These are phyloP conservation scores for Aspergillus bertholletiae DNA, from an alignment of 495 filamentous ascomycete genomes.

Conservation along the genomic window DNA sequence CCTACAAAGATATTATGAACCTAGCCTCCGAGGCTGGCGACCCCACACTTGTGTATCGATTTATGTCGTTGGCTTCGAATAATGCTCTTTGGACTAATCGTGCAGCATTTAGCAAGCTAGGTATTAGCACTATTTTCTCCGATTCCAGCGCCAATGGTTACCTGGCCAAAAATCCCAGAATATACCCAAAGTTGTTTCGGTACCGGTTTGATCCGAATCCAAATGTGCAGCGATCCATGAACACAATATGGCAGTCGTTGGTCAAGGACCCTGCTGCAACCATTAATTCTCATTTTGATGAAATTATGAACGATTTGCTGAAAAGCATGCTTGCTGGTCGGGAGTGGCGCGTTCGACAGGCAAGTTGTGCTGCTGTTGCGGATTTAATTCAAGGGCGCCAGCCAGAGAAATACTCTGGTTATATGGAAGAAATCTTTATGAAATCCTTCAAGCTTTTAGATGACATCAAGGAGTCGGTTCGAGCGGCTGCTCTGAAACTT, in stretches of 20 bases:
- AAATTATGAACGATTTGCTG: slow-evolving; percentile 81
- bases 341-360: slow-evolving; percentile 90
- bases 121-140: slow-evolving; percentile 85
- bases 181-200: slow-evolving; percentile 90
- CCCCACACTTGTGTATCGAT: slow-evolving; percentile 89
- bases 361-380: slow-evolving; percentile 83
- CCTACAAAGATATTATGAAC: slow-evolving; percentile 93
- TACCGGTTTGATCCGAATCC: slow-evolving; percentile 94
- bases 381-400: slow-evolving; percentile 77
- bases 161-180: slow-evolving; percentile 74
- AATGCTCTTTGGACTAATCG: slow-evolving; percentile 94
- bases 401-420: slow-evolving; percentile 74
- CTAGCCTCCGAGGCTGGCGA: slow-evolving; percentile 92
- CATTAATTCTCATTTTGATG: slow-evolving; percentile 72
- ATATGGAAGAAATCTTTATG: slow-evolving; percentile 80
- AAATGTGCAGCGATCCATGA: slow-evolving; percentile 91
- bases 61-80: slow-evolving; percentile 93
- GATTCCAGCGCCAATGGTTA: slow-evolving; percentile 74
- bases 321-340: slow-evolving; percentile 74
- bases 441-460: slow-evolving; percentile 78
- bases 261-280: slow-evolving; percentile 77
- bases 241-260: slow-evolving; percentile 90
- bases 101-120: slow-evolving; percentile 91
- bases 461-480: slow-evolving; percentile 90
- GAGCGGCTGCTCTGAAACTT: slow-evolving; percentile 72